Conservation (phyloP, 2,329 filamentous ascomycete species). For the Beauveria caledonica region DNA sequence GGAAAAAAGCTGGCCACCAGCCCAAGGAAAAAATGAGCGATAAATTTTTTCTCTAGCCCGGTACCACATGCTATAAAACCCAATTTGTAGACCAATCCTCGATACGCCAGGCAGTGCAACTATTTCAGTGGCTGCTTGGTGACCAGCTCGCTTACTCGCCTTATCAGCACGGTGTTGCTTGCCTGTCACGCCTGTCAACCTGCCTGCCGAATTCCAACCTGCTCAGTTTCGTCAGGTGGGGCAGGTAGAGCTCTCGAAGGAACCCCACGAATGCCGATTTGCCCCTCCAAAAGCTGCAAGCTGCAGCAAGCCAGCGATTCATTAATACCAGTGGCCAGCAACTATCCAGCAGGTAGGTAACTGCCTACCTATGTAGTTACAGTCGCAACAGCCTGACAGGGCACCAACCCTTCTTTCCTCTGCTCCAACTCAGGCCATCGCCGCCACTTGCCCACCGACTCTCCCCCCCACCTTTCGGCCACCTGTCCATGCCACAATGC, state of each 20-base stretch:
- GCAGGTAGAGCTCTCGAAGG: neutral
- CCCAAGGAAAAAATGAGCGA: conserved; percentile 4
- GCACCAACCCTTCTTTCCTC: neutral
- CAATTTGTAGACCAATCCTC: neutral
- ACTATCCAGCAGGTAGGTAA: too few relatives aligned
- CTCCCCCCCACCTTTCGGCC: neutral
- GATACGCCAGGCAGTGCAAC: neutral
- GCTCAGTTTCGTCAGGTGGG: conserved; percentile 7
- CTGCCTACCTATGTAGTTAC: neutral
- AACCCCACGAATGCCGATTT: neutral
- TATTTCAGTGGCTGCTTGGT: neutral
- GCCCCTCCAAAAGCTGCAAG: neutral
- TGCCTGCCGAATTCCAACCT: too few relatives aligned
- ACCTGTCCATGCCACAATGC: neutral
- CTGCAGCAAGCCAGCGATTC: neutral
- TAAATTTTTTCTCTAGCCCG: conserved; percentile 6
- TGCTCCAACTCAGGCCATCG: neutral
- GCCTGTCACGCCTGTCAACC: too few relatives aligned
- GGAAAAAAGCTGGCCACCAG: conserved; percentile 5
- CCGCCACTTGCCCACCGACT: neutral
- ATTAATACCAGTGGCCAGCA: neutral
- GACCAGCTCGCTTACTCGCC: neutral
- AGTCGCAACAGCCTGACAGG: neutral
- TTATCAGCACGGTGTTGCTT: too few relatives aligned
- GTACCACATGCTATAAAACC: neutral